Conservation (phyloP, 2,329 filamentous ascomycete species). For the Cordyceps farinosa region DNA sequence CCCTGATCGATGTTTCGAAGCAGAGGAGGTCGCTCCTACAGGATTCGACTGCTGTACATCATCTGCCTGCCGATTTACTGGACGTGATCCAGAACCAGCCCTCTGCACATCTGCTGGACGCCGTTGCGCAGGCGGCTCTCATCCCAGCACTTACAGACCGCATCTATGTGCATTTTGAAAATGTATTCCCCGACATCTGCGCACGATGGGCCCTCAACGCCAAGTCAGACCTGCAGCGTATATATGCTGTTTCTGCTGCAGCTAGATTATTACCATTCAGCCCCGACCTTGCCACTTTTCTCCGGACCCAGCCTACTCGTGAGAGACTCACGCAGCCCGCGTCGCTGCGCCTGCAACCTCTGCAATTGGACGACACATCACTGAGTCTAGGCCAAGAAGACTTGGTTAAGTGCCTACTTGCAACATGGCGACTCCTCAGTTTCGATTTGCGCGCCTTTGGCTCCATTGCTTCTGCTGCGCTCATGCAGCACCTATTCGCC, state of each 20-base stretch:
- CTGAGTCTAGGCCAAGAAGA: conserved; percentile 22
- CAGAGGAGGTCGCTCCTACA: conserved; percentile 54
- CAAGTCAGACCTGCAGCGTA: conserved; percentile 36
- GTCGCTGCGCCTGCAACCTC: conserved; percentile 25
- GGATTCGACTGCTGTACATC: conserved; percentile 50
- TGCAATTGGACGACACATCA: conserved; percentile 24
- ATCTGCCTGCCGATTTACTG: conserved; percentile 68
- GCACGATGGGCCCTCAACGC: conserved; percentile 67
- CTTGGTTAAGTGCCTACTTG: conserved; percentile 31
- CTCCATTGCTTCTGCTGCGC: conserved; percentile 59
- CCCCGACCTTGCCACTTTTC: conserved; percentile 71
- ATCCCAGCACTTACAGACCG: conserved; percentile 65
- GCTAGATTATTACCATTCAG: conserved; percentile 78
- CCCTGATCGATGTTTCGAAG: conserved; percentile 51
- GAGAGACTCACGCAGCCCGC: conserved; percentile 24
- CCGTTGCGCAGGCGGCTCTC: conserved; percentile 66
- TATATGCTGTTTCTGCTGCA: conserved; percentile 63
- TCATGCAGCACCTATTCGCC: conserved; percentile 66
- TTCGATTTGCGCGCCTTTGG: conserved; percentile 70
- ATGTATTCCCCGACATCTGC: conserved; percentile 75
- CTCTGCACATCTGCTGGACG: conserved; percentile 65
- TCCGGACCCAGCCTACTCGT: conserved; percentile 45
- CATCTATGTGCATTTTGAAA: conserved; percentile 71
- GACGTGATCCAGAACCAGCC: conserved; percentile 61
- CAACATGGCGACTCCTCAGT: conserved; percentile 74